Percentiles rank a stretch among this genome's conserved stretches.
Conservation (phyloP, 2,329 filamentous ascomycete genomes). For the Pseudogymnoascus sp. region DNA sequence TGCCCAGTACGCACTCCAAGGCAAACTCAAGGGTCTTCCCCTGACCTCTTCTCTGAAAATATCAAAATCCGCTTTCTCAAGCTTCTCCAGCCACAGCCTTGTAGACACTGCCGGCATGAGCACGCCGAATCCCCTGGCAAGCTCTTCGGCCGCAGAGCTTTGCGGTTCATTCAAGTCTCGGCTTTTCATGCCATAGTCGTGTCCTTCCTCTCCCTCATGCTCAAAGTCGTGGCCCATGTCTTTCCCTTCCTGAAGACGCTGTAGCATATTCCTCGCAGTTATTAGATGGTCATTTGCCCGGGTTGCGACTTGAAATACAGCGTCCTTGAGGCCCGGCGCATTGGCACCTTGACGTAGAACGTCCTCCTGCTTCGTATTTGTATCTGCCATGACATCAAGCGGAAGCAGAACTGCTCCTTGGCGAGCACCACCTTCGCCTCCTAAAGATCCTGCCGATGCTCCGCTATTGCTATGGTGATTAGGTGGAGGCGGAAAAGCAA, state of each 20-base stretch:
- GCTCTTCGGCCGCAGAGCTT: conserved; percentile 35
- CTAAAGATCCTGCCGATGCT: conserved; percentile 31
- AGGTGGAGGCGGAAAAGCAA: conserved; percentile 66
- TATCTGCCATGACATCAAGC: conserved; percentile 79
- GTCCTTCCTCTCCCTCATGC: conserved; percentile 68
- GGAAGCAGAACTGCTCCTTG: conserved; percentile 70
- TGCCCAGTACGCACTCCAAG: conserved; percentile 63
- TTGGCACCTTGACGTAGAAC: conserved; percentile 70
- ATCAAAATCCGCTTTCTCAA: conserved; percentile 81
- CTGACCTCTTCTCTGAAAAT: conserved; percentile 57
- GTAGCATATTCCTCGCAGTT: conserved; percentile 85
- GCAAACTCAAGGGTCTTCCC: conserved; percentile 70
- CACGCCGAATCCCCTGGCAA: conserved; percentile 65
- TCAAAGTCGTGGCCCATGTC: conserved; percentile 82
- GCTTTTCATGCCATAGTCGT: conserved; percentile 33
- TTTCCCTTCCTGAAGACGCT: conserved; percentile 63
- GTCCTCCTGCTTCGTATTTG: conserved; percentile 76
- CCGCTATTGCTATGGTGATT: conserved; percentile 45
- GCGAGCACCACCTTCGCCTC: conserved; percentile 26
- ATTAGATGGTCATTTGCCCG: conserved; percentile 93
- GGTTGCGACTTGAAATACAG: conserved; percentile 85
- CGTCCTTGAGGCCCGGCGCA: conserved; percentile 77
- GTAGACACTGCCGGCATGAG: conserved; percentile 74
- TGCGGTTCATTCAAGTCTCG: conserved; percentile 10
- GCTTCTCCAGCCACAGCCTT: conserved; percentile 63